Evolutionary conservation across 805 yeast genomes (phyloP), one percentile per base, ranked within the genome.

Genomic region (Metschnikowia cerradonensis): DNA sequence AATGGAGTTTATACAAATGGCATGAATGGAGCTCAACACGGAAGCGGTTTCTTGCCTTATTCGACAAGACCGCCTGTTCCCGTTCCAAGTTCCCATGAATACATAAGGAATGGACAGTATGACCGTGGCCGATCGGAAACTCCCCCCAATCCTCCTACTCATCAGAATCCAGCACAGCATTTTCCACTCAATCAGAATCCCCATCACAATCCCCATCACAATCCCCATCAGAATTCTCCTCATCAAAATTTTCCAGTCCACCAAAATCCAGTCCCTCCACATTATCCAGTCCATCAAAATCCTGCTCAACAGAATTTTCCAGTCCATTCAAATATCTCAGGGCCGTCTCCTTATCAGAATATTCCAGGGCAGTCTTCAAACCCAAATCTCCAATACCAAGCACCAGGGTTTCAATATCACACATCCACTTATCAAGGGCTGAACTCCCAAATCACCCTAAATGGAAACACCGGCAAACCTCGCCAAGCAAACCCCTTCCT

Each of bases 401-500:
- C 23, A 11, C 26, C 23, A 37, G 22, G 23, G 30, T 26, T 26
- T 11, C 30, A 26, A 26, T 26, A 26, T 26, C 30, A 26, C 8
- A 26, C 30, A 26, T 3, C 30, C 30, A 26, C 4, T 26, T 26
- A 26, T 26, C 30, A 26, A 26, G 30, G 30, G 30, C 30, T 26
- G 17, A 34, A n/a, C 7, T n/a, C 15, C 2, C 41, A 38, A 20
- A 15, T 20, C 14, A 17, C 17, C 10, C 41, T 22, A 20, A 39
- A 39, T 39, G 40, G 26, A 22, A 22, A 22, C 31, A 5, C 23
- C 4, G 13, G 30, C 41, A 39, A 33, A 14, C 35, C 7, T 23
- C 42, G 42, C 31, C 42, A 7, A 22, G 20, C 42, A 39, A 40
- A 40, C 43, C 20, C 42, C 14, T 10, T 33, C 6, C 45, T 54